Conservation (phyloP, 768 basidiomycete species). For the Scleroderma bovista region DNA sequence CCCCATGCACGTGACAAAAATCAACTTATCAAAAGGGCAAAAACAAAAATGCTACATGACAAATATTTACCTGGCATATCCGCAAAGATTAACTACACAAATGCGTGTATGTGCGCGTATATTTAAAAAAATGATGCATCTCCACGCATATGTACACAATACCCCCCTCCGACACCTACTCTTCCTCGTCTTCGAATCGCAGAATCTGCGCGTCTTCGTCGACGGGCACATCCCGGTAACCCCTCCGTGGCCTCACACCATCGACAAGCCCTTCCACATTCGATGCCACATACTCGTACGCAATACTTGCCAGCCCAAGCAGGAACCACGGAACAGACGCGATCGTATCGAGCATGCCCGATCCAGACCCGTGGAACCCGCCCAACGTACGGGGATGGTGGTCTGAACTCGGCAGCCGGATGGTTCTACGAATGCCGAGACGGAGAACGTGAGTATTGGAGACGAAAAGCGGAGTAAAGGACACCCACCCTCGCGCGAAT, state of each 20-base stretch:
- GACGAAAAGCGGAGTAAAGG: not conserved
- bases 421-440: slow-evolving; percentile 43
- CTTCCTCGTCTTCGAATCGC: slow-evolving; percentile 76
- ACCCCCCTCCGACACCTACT: slow-evolving; percentile 1
- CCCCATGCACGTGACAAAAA: not conserved
- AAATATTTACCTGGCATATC: not conserved
- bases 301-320: slow-evolving; percentile 70
- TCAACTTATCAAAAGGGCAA: too few relatives aligned
- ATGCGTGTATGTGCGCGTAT: not conserved
- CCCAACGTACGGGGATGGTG: slow-evolving; percentile 10
- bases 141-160: not conserved
- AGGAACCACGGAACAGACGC: slow-evolving; percentile 91
- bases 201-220: slow-evolving; percentile 88
- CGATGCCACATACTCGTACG: slow-evolving; percentile 58
- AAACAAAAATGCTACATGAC: not conserved
- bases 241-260: slow-evolving; percentile 46
- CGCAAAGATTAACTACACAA: not conserved
- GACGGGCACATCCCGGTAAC: slow-evolving; percentile 72
- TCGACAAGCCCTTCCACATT: slow-evolving; percentile 34
- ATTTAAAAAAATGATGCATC: not conserved
- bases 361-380: slow-evolving; percentile 32
- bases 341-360: slow-evolving; percentile 59
- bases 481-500: slow-evolving; percentile 63
- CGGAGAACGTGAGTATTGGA: slow-evolving; percentile 7
- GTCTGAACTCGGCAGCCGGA: slow-evolving; percentile 66